Evolutionary conservation across 1,284 basidiomycete genomes (phyloP).

Genomic region (Trichosporon asahii): DNA sequence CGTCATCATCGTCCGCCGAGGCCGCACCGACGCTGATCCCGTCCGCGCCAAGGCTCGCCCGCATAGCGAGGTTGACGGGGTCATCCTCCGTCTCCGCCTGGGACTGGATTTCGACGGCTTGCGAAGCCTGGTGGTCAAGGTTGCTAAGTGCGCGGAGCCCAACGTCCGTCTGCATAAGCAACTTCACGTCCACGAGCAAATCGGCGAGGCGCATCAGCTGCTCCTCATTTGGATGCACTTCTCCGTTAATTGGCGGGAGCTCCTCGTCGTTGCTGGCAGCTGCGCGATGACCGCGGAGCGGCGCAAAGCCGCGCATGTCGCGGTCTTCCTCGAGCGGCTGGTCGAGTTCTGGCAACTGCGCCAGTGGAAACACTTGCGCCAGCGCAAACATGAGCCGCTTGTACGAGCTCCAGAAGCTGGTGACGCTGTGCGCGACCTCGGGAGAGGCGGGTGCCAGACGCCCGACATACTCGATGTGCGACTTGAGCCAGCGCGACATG

Average conservation of each 20-base stretch:
- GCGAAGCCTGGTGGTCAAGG: neutral
- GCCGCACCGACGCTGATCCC: conserved; percentile 55
- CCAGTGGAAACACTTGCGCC: conserved; percentile 65
- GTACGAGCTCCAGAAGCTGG: conserved; percentile 70
- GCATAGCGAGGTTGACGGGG: conserved; percentile 71
- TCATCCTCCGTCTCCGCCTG: conserved; percentile 69
- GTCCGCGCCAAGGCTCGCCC: conserved; percentile 57
- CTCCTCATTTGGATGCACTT: conserved; percentile 82
- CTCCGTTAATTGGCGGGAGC: conserved; percentile 17
- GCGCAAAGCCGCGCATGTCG: conserved; percentile 83
- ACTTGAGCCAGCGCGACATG: conserved; percentile 80
- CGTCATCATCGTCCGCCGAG: conserved; percentile 37
- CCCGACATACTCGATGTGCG: conserved; percentile 68
- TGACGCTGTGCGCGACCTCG: conserved; percentile 34
- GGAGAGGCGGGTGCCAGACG: conserved; percentile 28
- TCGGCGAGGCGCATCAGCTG: conserved; percentile 90
- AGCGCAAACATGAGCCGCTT: conserved; percentile 66
- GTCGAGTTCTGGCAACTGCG: conserved; percentile 62
- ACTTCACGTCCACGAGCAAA: conserved; percentile 69
- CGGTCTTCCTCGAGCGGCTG: conserved; percentile 84
- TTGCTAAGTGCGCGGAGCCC: conserved; percentile 13
- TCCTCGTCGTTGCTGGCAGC: conserved; percentile 32
- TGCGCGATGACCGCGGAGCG: conserved; percentile 55
- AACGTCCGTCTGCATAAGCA: conserved; percentile 42
- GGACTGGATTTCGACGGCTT: neutral